Conservation (phyloP, 1,284 basidiomycete species). For the Phellopilus nigrolimitatus region DNA sequence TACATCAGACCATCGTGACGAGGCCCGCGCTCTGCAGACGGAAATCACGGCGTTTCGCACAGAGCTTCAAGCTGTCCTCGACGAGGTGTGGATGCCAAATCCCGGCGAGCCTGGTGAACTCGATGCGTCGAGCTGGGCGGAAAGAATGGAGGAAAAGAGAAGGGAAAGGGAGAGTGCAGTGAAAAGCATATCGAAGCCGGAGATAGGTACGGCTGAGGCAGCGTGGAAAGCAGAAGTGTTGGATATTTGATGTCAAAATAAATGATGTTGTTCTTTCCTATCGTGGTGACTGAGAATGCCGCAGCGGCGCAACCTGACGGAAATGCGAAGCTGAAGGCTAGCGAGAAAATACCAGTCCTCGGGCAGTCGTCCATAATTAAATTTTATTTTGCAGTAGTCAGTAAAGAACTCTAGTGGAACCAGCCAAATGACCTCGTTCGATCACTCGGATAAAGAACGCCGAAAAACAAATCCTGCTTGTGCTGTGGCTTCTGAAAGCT, state of each 20-base stretch:
- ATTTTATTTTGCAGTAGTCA: too few species aligned
- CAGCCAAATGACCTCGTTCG: too few species aligned
- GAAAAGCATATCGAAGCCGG: conserved; percentile 56
- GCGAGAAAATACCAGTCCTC: too few species aligned
- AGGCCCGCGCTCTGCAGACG: conserved; percentile 51
- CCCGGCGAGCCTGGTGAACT: conserved; percentile 29
- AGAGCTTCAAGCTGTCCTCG: conserved; percentile 48
- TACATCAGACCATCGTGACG: conserved; percentile 51
- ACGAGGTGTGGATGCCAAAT: conserved; percentile 55
- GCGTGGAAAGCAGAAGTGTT: conserved; percentile 15
- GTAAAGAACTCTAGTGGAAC: too few species aligned
- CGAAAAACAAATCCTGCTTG: too few species aligned
- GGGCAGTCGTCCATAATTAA: too few species aligned
- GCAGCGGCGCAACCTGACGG: too few species aligned
- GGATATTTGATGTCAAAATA: conserved; percentile 10
- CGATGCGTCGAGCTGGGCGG: conserved; percentile 46
- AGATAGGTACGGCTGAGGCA: not conserved
- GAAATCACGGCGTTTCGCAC: conserved; percentile 47
- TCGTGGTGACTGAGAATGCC: too few species aligned
- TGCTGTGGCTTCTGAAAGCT: too few species aligned
- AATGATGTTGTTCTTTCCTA: too few species aligned
- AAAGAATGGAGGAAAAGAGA: conserved; percentile 56
- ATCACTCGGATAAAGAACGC: too few species aligned
- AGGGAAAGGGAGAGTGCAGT: conserved; percentile 45
- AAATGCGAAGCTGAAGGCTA: too few species aligned